Evolutionary conservation across 345 rosid species (phyloP).

Genomic region (Sisymbrium irio): DNA sequence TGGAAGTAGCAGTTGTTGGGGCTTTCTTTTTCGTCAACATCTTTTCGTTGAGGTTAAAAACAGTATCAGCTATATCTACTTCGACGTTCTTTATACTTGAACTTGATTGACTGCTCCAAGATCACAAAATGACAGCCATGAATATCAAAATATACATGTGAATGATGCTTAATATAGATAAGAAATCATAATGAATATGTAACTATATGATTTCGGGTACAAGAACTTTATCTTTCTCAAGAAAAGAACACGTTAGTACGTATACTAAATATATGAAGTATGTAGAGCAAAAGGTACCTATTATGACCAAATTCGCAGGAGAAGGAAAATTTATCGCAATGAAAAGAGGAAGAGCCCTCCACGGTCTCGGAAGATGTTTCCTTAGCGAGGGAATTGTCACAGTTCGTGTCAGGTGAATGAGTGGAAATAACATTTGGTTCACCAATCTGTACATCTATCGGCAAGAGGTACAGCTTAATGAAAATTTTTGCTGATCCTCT

Average conservation of each 20-base stretch:
- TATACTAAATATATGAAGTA: constrained; percentile 7
- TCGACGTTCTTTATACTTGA: constrained; percentile 64
- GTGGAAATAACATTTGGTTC: constrained; percentile 55
- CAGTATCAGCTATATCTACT: constrained; percentile 58
- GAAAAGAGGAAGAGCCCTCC: constrained; percentile 44
- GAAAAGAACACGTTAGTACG: not conserved
- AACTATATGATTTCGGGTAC: not conserved
- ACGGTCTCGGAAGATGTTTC: constrained; percentile 40
- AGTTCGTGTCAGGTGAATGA: constrained; percentile 41
- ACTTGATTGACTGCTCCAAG: constrained; percentile 70
- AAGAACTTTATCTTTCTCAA: not conserved
- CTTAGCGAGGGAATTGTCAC: constrained; percentile 36
- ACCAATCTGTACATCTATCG: constrained; percentile 58
- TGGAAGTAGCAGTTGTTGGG: constrained; percentile 39
- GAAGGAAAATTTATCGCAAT: constrained; percentile 74
- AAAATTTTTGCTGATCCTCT: constrained; percentile 56
- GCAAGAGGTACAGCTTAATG: constrained; percentile 63
- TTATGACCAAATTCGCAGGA: constrained; percentile 83
- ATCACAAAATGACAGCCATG: constrained; percentile 1
- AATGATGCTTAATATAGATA: not conserved
- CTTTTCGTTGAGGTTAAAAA: constrained; percentile 64
- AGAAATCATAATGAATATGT: not conserved
- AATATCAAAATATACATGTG: not conserved
- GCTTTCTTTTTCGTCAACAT: constrained; percentile 53
- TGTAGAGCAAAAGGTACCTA: constrained; percentile 47